phyloP scores from a whole-genome alignment of 108 stramenopile species.

The Bacterosira constricta region DNA sequence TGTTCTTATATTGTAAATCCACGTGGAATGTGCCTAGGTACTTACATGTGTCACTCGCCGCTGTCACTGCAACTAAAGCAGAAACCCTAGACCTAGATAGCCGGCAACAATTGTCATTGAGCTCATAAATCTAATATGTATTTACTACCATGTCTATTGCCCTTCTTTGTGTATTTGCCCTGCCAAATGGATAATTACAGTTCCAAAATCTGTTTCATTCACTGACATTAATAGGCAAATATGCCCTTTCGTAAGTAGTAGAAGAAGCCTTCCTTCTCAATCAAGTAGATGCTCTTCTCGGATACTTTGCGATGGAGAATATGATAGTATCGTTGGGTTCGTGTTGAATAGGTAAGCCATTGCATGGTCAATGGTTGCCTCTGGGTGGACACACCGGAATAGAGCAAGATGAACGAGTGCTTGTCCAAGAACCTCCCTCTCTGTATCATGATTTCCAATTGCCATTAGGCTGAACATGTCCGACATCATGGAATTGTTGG shows the following conservation, averaged over 20 bases:
- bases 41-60: too few species aligned
- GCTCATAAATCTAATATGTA: too few species aligned
- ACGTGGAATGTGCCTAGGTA: too few species aligned
- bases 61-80: too few species aligned
- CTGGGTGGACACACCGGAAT: background rate
- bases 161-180: background rate
- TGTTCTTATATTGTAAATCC: too few species aligned
- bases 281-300: background rate
- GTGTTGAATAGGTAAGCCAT: background rate
- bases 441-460: background rate
- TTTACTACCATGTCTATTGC: too few species aligned
- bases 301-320: background rate
- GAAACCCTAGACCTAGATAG: too few species aligned
- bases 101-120: too few species aligned
- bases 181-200: background rate
- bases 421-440: background rate
- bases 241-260: background rate
- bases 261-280: background rate
- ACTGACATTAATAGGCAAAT: background rate
- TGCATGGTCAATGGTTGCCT: background rate
- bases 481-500: background rate
- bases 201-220: background rate
- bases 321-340: background rate
- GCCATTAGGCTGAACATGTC: background rate
- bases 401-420: background rate